Base-by-base conservation (phyloP, 108 stramenopile genomes). In the Nitzschia sp. region DNA sequence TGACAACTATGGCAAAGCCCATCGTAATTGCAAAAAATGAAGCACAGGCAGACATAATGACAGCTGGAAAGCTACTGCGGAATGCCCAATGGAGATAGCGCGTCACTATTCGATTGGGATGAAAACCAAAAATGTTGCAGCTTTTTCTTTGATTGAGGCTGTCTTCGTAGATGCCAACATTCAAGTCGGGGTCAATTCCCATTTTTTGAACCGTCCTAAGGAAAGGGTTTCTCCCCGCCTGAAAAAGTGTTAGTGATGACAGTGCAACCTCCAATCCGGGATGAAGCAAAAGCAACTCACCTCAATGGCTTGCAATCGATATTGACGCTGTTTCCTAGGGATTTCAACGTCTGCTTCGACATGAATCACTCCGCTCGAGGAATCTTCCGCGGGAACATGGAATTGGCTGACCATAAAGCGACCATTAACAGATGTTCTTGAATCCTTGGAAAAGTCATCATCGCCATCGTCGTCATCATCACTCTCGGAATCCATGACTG, bases 51-150 rank as follows among this genome's bases (percentile, higher is more conserved):
- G 65, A 53, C 21, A 75, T 19, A 48, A 72, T 40, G 10, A 83
- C 77, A n/a, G 55, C 25, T 5, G 55, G 8, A 50, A 83, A 75
- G 46, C 52, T 59, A n/a, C 38, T 63, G 20, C 82, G 82, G 68
- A 78, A 83, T 0, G 82, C 53, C 77, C 77, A 83, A 52, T 67
- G 40, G 15, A 83, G 55, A 46, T 75, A 71, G 9, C 12, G 15
- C 19, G 46, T 40, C 37, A 75, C 67, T 14, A 56, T 21, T n/a
- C 19, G n/a, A 48, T 78, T 55, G 8, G 53, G 48, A 34, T 48
- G 37, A 15, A 68, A 17, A 1, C 53, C 53, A 58, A 54, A 54
- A 12, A 17, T 24, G 22, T 54, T 17, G 53, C 53, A 54, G 6
- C 53, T 22, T 17, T 54, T 54, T 24, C 25, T 9, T 17, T 17